These are phyloP conservation scores for Brassica juncea DNA, from an alignment of 345 rosid genomes.

Conservation along the genomic window DNA sequence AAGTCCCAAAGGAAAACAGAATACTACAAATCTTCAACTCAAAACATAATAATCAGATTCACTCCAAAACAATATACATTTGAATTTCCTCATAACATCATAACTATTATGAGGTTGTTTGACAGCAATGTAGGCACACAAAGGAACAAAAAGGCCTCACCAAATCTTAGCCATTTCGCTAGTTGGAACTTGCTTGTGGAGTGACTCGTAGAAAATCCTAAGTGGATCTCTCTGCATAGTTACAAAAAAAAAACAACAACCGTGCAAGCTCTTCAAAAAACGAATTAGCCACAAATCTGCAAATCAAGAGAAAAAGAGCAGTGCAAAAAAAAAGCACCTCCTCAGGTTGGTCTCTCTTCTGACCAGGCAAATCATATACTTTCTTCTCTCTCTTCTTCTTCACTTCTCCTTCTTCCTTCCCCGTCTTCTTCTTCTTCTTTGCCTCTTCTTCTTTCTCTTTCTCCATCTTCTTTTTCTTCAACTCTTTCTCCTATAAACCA, in stretches of 20 bases:
- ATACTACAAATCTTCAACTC: background rate
- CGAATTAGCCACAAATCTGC: constrained; percentile 8
- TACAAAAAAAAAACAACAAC: constrained; percentile 26
- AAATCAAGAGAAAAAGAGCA: background rate
- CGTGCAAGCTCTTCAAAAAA: background rate
- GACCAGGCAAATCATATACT: constrained; percentile 85
- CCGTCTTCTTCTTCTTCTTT: constrained; percentile 46
- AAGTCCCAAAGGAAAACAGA: background rate
- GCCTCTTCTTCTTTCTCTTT: constrained; percentile 53
- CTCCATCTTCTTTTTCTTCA: constrained; percentile 46
- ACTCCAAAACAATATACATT: constrained; percentile 8
- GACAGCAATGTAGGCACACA: background rate
- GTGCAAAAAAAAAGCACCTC: constrained; percentile 48
- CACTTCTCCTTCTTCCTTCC: constrained; percentile 36
- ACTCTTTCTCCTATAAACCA: constrained; percentile 44
- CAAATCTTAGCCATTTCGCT: constrained; percentile 97
- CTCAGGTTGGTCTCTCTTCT: constrained; percentile 80
- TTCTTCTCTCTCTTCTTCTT: constrained; percentile 75
- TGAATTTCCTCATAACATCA: background rate
- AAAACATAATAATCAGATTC: constrained; percentile 1
- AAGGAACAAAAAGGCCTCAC: constrained; percentile 51
- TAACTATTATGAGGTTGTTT: background rate
- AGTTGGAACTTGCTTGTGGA: constrained; percentile 68
- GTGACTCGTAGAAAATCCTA: constrained; percentile 85
- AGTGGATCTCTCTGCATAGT: constrained; percentile 88